phyloP scores from a whole-genome alignment of 164 flowering plant species.

The Macadamia tetraphylla region DNA sequence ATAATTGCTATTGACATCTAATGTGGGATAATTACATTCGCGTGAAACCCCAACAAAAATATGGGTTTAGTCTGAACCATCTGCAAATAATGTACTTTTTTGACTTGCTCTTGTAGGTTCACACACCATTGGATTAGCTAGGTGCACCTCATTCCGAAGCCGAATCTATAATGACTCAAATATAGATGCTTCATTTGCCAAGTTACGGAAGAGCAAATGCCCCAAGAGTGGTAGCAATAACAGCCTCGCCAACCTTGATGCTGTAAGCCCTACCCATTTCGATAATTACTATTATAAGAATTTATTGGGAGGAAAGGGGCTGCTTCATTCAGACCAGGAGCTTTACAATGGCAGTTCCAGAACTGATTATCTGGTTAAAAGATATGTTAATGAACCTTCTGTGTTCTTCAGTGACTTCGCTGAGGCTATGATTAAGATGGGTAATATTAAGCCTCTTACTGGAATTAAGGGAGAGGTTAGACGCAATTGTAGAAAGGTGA shows the following conservation, averaged over 20 bases:
- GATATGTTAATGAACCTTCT: conserved; percentile 7
- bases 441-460: conserved; percentile 25
- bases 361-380: conserved; percentile 15
- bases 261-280: conserved; percentile 17
- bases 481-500: conserved; percentile 29
- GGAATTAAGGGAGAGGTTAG: conserved; percentile 29
- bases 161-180: conserved; percentile 26
- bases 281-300: conserved; percentile 26
- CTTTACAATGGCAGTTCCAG: conserved; percentile 17
- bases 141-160: conserved; percentile 26
- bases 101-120: conserved; percentile 15
- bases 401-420: conserved; percentile 26
- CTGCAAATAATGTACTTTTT: no score
- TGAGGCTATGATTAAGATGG: conserved; percentile 30
- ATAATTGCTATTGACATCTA: no score
- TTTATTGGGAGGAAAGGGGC: conserved; percentile 21
- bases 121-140: conserved; percentile 37
- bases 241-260: conserved; percentile 20
- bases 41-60: no score
- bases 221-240: conserved; percentile 22
- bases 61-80: no score
- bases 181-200: conserved; percentile 24
- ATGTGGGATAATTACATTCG: no score
- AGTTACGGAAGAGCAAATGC: conserved; percentile 16
- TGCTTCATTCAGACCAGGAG: conserved; percentile 32